Conservation (phyloP, 2,329 filamentous ascomycete species). For the Colletotrichum sp. region DNA sequence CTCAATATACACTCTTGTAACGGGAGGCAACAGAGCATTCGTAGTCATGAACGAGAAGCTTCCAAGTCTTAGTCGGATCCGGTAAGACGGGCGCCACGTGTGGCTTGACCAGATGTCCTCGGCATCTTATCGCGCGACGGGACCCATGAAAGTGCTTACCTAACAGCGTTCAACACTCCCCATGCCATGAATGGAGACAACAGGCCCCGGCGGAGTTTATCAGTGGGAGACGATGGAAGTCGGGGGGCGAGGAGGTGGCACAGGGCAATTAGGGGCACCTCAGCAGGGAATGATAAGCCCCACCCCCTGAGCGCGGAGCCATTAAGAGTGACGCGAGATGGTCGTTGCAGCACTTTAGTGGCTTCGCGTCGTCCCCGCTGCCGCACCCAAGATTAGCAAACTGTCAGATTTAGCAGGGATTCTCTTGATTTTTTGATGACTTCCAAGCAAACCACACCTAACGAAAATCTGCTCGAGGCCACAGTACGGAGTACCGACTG, state of each 20-base stretch:
- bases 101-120: not conserved
- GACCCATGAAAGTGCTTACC: not conserved
- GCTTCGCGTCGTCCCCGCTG: conserved; percentile 11
- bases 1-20: not conserved
- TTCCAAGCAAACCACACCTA: conserved; percentile 18
- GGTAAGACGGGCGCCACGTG: conserved; percentile 1
- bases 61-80: conserved; percentile 5
- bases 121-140: not conserved
- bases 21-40: conserved; percentile 13
- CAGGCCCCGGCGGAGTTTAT: not conserved
- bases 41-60: conserved; percentile 16
- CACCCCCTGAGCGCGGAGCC: conserved; percentile 12
- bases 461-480: conserved; percentile 3
- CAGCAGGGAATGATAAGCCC: conserved; percentile 1
- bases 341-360: conserved; percentile 7
- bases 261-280: conserved; percentile 1
- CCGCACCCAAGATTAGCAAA: conserved; percentile 19
- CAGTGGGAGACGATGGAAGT: not conserved
- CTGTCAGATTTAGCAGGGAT: conserved; percentile 16
- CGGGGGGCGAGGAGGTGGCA: not conserved
- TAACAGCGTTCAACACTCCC: not conserved
- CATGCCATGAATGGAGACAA: not conserved
- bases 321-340: conserved; percentile 12
- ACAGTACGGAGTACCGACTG: not conserved
- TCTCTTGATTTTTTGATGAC: conserved; percentile 3